phyloP scores from a whole-genome alignment of 192 early-diverging fungal genomes.

The Entrophospora sp. region DNA sequence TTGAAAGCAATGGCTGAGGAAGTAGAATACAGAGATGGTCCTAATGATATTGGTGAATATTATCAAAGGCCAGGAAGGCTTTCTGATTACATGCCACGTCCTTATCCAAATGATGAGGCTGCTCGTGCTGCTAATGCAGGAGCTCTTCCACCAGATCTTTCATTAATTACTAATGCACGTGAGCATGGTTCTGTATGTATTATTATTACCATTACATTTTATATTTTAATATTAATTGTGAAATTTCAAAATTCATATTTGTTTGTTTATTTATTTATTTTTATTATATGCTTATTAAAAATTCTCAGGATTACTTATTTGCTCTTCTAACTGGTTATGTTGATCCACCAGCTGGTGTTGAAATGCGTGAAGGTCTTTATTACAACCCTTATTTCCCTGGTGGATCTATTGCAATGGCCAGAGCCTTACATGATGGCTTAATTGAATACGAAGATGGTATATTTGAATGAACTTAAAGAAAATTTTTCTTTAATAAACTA shows the following conservation, averaged over 20 bases:
- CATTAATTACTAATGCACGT: slow-evolving; percentile 87
- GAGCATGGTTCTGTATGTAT: slow-evolving; percentile 73
- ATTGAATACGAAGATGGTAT: slow-evolving; percentile 88
- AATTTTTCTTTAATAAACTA: no score
- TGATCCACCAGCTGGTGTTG: slow-evolving; percentile 88
- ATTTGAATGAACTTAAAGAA: no score
- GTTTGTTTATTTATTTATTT: slow-evolving; percentile 10
- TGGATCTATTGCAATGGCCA: slow-evolving; percentile 94
- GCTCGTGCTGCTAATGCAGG: slow-evolving; percentile 93
- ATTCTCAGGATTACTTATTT: slow-evolving; percentile 83
- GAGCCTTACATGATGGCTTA: slow-evolving; percentile 83
- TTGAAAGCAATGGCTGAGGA: slow-evolving; percentile 87
- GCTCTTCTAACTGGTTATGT: slow-evolving; percentile 89
- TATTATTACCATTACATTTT: no score
- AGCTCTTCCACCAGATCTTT: slow-evolving; percentile 90
- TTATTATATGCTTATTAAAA: not conserved
- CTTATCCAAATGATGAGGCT: slow-evolving; percentile 95
- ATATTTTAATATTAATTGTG: no score
- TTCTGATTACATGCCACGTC: slow-evolving; percentile 78
- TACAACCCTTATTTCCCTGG: slow-evolving; percentile 99
- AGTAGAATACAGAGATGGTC: slow-evolving; percentile 85
- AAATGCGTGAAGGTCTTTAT: slow-evolving; percentile 88
- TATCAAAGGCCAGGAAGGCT: slow-evolving; percentile 91
- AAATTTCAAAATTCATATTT: not conserved
- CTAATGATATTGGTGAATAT: slow-evolving; percentile 84